phyloP scores from a whole-genome alignment of 1,139 yeast species.

The Hemisphaericaspora xylofermentans region DNA sequence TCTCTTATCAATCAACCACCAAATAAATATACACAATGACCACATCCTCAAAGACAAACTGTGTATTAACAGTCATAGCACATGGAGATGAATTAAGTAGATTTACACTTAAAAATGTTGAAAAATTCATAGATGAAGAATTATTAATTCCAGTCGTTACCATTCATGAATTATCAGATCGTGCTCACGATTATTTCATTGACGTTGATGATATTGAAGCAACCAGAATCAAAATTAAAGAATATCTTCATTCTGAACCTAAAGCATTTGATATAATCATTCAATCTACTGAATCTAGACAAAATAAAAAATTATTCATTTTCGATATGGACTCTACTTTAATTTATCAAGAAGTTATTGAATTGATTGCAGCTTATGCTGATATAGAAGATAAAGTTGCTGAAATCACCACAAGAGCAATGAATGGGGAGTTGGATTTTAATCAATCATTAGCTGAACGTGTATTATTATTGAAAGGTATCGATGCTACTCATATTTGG shows the following conservation, averaged over 20 bases:
- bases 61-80: constrained; percentile 19
- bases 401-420: constrained; percentile 85
- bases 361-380: constrained; percentile 72
- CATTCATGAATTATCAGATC: constrained; percentile 16
- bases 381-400: constrained; percentile 34
- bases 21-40: not conserved
- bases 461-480: constrained; percentile 76
- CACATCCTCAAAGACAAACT: not conserved
- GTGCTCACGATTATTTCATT: constrained; percentile 20
- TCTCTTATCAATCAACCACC: not conserved
- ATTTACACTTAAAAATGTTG: not conserved
- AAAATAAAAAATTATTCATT: constrained; percentile 65
- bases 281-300: constrained; percentile 34
- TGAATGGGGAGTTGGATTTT: constrained; percentile 97
- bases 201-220: constrained; percentile 7
- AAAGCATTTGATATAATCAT: constrained; percentile 33
- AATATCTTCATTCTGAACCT: constrained; percentile 10
- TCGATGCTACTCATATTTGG: constrained; percentile 71
- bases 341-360: constrained; percentile 95
- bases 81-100: constrained; percentile 10
- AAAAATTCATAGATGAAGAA: constrained; percentile 2
- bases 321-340: constrained; percentile 98
- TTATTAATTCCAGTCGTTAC: constrained; percentile 4
- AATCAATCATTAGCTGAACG: constrained; percentile 75
- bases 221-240: constrained; percentile 12